A percentile compares a stretch with the other conserved stretches of the same genome.
These are phyloP conservation scores for Mycena maculata DNA, from an alignment of 768 basidiomycete genomes.

Conservation along the genomic window DNA sequence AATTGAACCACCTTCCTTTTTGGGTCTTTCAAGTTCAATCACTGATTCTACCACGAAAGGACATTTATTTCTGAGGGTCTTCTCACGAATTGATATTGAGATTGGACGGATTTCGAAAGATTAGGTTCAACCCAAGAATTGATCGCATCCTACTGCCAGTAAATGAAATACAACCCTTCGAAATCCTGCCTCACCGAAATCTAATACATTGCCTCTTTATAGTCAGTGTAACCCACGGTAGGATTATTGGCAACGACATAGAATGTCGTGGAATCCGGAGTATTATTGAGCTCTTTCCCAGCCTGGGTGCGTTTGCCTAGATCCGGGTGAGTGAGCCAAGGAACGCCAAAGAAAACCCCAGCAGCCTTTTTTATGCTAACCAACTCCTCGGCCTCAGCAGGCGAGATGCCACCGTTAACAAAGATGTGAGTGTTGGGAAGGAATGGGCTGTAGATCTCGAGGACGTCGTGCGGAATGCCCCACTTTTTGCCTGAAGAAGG, in stretches of 20 bases:
- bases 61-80: too few species aligned
- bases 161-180: too few species aligned
- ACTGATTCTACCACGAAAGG: too few species aligned
- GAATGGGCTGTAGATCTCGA: slow-evolving; percentile 48
- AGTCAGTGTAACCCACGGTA: slow-evolving; percentile 51
- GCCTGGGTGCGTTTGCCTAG: slow-evolving; percentile 48
- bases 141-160: too few species aligned
- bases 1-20: too few species aligned
- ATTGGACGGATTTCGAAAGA: too few species aligned
- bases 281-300: slow-evolving; percentile 50
- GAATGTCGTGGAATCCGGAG: slow-evolving; percentile 41
- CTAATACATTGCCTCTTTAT: slow-evolving; percentile 28
- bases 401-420: slow-evolving; percentile 50
- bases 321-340: slow-evolving; percentile 55
- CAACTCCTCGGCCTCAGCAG: slow-evolving; percentile 52
- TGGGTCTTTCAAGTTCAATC: too few species aligned
- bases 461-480: slow-evolving; percentile 53
- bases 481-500: slow-evolving; percentile 46
- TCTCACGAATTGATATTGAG: too few species aligned
- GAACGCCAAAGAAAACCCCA: slow-evolving; percentile 49
- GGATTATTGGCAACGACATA: slow-evolving; percentile 41
- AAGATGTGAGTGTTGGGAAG: slow-evolving; percentile 52
- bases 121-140: too few species aligned
- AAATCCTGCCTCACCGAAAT: too few species aligned
- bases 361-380: slow-evolving; percentile 48